Base-by-base conservation (phyloP, 2,329 filamentous ascomycete genomes). In the Monosporascus sp. region DNA sequence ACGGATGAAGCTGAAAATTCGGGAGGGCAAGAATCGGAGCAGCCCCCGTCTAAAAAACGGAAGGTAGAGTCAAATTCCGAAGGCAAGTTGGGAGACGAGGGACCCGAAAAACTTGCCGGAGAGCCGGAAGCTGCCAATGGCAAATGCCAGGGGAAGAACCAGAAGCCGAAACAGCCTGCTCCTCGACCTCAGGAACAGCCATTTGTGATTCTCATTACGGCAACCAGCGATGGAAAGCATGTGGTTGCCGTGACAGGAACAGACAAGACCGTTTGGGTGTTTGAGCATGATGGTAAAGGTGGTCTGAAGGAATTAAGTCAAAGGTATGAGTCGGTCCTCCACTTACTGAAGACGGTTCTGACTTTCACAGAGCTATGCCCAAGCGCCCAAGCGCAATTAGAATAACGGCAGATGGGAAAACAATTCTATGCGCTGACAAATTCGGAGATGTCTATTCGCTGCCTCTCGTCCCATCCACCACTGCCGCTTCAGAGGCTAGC, bases 361-460 rank as follows among this genome's bases (percentile, higher is more conserved):
- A 74, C 60, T 45, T 40, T 37, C 7, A 50, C 55, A 93, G 91
- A 70, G 74, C 73, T 54, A 95, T 97, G 88, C 90, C 91, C 40
- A 97, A 97, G 74, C 85, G 91, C 37, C 91, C 92, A 14, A 93
- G 87, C 66, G 85, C 88, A 37, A 76, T 97, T 54, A 74, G 80
- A 50, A 72, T 97, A 50, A 84, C 87, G 7, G 75, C 82, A 40
- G 86, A 92, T 66, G 79, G 83, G 57, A 77, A 79, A 44, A 88
- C 85, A 8, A 89, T 99, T 58, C 72, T 97, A 54, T 85, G 84
- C 57, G 93, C 85, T 50, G 94, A 99, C 76, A 99, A 99, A 71
- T 97, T 97, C 65, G 94, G 94, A 60, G 94, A 99, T 69, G 93
- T 97, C 56, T 97, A 96, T 72, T 82, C 89, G 11, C 73, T 99